Evolutionary conservation across 805 yeast species (phyloP).

Genomic region (Kluyveromyces siamensis): DNA sequence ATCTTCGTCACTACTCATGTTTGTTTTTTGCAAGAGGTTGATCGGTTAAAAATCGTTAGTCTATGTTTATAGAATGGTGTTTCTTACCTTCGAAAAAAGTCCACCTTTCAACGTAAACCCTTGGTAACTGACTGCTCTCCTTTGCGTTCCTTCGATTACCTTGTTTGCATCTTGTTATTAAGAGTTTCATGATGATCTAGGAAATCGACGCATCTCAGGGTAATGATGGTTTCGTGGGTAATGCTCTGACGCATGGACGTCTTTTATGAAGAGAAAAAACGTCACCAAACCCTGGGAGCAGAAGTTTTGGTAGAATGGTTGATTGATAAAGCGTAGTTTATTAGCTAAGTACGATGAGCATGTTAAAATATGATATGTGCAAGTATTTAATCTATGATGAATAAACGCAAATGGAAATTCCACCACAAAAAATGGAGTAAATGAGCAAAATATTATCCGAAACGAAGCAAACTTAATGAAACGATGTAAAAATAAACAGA

Average conservation of each 20-base stretch:
- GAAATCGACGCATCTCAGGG: background rate
- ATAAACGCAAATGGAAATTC: too few species aligned
- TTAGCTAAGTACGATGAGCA: too few species aligned
- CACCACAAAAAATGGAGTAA: background rate
- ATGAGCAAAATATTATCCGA: background rate
- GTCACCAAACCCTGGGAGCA: too few species aligned
- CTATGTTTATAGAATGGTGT: background rate
- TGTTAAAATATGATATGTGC: too few species aligned
- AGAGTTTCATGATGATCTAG: background rate
- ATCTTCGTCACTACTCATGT: conserved; percentile 27
- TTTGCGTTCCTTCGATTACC: background rate
- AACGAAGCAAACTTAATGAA: too few species aligned
- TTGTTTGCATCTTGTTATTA: background rate
- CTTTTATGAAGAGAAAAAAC: background rate
- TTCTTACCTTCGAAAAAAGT: background rate
- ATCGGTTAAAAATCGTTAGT: too few species aligned
- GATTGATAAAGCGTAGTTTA: too few species aligned
- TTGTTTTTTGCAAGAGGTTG: background rate
- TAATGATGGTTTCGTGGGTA: background rate
- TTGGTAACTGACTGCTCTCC: too few species aligned
- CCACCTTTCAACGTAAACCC: background rate
- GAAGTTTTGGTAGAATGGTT: too few species aligned
- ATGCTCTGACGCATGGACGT: background rate
- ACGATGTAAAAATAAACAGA: background rate
- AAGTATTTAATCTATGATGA: too few species aligned